Percentiles rank a stretch among this genome's conserved stretches.
phyloP scores from a whole-genome alignment of 768 basidiomycete genomes.

The Plicaturopsis crispa region DNA sequence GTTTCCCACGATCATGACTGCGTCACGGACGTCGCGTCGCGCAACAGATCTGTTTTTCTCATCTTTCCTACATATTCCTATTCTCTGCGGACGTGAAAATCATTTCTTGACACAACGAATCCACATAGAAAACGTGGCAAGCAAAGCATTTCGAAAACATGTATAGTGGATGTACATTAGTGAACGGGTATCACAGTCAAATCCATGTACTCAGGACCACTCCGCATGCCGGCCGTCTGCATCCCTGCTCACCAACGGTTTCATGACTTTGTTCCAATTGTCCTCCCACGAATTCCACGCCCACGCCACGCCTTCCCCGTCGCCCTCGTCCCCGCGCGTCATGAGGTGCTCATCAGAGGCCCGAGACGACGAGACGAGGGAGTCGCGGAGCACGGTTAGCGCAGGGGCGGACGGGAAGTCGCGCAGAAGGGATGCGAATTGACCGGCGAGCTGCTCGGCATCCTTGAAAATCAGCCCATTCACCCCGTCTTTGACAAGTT shows the following conservation, averaged over 20 bases:
- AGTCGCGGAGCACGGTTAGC: constrained; percentile 45
- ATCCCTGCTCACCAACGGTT: constrained; percentile 36
- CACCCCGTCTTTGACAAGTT: constrained; percentile 76
- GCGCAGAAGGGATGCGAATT: constrained; percentile 56
- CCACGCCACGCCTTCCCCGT: constrained; percentile 25
- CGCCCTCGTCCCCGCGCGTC: constrained; percentile 12
- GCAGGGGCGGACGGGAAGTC: constrained; percentile 51
- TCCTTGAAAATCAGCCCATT: constrained; percentile 80
- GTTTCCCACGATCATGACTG: too few relatives aligned
- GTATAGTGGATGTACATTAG: too few relatives aligned
- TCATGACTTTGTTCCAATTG: constrained; percentile 71
- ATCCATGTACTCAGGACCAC: too few relatives aligned
- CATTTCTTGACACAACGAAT: too few relatives aligned
- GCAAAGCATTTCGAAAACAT: too few relatives aligned
- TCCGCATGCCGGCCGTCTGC: not conserved
- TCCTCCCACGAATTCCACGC: constrained; percentile 78
- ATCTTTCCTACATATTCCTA: too few relatives aligned
- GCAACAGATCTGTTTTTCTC: too few relatives aligned
- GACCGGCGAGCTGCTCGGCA: constrained; percentile 59
- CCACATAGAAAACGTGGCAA: too few relatives aligned
- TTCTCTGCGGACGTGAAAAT: too few relatives aligned
- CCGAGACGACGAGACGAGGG: constrained; percentile 25
- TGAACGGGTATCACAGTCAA: too few relatives aligned
- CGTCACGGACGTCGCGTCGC: too few relatives aligned
- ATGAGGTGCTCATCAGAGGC: constrained; percentile 19